Evolutionary conservation across 1,284 basidiomycete genomes (phyloP).

Genomic region (Ustilago esculenta): DNA sequence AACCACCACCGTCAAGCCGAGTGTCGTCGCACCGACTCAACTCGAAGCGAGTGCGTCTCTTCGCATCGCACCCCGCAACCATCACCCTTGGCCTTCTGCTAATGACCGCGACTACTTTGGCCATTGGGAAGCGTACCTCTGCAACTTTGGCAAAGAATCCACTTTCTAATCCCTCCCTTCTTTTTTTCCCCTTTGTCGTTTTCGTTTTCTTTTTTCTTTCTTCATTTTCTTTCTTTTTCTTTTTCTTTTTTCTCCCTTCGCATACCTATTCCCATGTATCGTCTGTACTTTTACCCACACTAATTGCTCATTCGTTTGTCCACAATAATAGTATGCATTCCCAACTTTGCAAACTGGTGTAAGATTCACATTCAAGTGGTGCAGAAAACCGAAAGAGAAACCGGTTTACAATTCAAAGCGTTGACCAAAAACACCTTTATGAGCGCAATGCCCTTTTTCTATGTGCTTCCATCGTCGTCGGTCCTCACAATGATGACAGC

Average conservation of each 20-base stretch:
- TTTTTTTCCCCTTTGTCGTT: background rate
- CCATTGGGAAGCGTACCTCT: conserved; percentile 35
- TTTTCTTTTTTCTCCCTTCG: background rate
- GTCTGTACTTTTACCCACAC: too few species aligned
- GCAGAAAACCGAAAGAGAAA: too few species aligned
- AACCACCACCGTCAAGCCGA: too few species aligned
- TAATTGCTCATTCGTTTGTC: background rate
- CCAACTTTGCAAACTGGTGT: too few species aligned
- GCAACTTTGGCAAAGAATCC: conserved; percentile 33
- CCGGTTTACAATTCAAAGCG: conserved; percentile 19
- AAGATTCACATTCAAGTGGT: too few species aligned
- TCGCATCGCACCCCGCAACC: conserved; percentile 16
- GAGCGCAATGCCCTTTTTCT: conserved; percentile 21
- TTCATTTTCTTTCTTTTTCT: background rate
- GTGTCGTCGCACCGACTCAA: too few species aligned
- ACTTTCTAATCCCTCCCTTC: conserved; percentile 10
- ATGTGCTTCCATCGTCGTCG: conserved; percentile 24
- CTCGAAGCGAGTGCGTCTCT: background rate
- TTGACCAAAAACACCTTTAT: conserved; percentile 15
- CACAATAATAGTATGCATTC: too few species aligned
- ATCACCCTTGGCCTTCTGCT: too few species aligned
- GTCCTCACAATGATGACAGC: conserved; percentile 55
- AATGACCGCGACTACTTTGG: conserved; percentile 21
- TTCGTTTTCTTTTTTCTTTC: background rate
- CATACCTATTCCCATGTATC: background rate